phyloP scores from a whole-genome alignment of 2,329 filamentous ascomycete genomes.

The Stagonosporopsis rhizophila region DNA sequence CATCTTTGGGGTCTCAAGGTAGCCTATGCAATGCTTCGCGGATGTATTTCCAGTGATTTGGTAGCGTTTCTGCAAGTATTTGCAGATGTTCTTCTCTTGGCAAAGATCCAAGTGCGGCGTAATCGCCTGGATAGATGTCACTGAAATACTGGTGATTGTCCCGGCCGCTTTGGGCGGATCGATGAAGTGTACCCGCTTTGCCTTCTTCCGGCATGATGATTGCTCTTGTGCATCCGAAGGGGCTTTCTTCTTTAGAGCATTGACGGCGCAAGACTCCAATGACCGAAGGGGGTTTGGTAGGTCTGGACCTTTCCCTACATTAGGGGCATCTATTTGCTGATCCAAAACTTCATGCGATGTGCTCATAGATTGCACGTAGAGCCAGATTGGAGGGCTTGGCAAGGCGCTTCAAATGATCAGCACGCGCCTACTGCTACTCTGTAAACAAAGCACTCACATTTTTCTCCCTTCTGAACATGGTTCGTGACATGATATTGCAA shows the following conservation, averaged over 20 bases:
- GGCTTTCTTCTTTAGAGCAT: slow-evolving; percentile 25
- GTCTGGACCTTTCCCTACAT: no score
- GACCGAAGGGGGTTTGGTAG: background rate
- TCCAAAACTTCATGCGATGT: slow-evolving; percentile 3
- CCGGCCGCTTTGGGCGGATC: background rate
- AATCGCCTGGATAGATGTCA: background rate
- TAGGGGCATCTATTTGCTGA: background rate
- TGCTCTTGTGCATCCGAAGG: slow-evolving; percentile 16
- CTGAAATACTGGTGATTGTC: background rate
- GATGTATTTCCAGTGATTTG: slow-evolving; percentile 1
- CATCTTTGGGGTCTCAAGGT: slow-evolving; percentile 29
- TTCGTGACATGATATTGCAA: slow-evolving; percentile 34
- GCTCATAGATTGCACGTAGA: slow-evolving; percentile 33
- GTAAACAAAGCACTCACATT: background rate
- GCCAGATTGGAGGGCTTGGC: slow-evolving; percentile 29
- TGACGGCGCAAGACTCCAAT: slow-evolving; percentile 3
- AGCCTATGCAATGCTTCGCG: slow-evolving; percentile 27
- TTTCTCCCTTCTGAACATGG: background rate
- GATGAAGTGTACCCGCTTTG: slow-evolving; percentile 23
- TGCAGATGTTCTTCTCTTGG: slow-evolving; percentile 33
- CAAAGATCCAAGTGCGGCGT: slow-evolving; percentile 26
- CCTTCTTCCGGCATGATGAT: slow-evolving; percentile 11
- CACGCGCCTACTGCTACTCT: background rate
- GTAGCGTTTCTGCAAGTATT: slow-evolving; percentile 28
- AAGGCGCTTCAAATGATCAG: slow-evolving; percentile 1